Evolutionary conservation across 805 yeast genomes (phyloP).

Genomic region (Suhomyces canberraensis): DNA sequence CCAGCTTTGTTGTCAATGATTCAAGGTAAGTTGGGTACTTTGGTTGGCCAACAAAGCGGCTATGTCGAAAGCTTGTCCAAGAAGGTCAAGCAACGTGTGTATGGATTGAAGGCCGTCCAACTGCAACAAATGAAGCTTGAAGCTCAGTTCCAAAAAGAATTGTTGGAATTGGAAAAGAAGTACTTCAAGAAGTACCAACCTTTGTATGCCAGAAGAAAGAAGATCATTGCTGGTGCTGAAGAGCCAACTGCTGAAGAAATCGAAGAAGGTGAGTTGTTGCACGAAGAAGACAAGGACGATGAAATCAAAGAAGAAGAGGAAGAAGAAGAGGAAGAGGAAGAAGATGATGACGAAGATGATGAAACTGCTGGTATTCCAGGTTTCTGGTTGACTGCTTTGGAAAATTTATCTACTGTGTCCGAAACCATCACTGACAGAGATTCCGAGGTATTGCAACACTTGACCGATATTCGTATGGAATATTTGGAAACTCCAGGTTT

Average conservation of each 20-base stretch:
- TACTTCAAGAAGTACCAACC: constrained; percentile 73
- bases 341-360: constrained; percentile 37
- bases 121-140: constrained; percentile 77
- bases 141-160: constrained; percentile 86
- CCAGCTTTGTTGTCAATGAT: constrained; percentile 85
- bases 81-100: constrained; percentile 69
- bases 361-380: constrained; percentile 77
- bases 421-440: constrained; percentile 90
- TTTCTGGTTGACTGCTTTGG: constrained; percentile 95
- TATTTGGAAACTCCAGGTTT: constrained; percentile 87
- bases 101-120: constrained; percentile 80
- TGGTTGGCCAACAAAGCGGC: constrained; percentile 85
- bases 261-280: constrained; percentile 70
- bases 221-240: constrained; percentile 64
- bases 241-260: constrained; percentile 82
- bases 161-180: constrained; percentile 81
- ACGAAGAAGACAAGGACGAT: constrained; percentile 44
- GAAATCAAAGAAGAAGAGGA: constrained; percentile 37
- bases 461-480: constrained; percentile 71
- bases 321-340: constrained; percentile 42
- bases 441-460: constrained; percentile 69
- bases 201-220: constrained; percentile 66
- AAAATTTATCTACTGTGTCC: constrained; percentile 74
- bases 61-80: constrained; percentile 76
- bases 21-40: constrained; percentile 79